These are phyloP conservation scores for Psophocarpus tetragonolobus DNA, from an alignment of 306 rosid genomes.

Conservation along the genomic window DNA sequence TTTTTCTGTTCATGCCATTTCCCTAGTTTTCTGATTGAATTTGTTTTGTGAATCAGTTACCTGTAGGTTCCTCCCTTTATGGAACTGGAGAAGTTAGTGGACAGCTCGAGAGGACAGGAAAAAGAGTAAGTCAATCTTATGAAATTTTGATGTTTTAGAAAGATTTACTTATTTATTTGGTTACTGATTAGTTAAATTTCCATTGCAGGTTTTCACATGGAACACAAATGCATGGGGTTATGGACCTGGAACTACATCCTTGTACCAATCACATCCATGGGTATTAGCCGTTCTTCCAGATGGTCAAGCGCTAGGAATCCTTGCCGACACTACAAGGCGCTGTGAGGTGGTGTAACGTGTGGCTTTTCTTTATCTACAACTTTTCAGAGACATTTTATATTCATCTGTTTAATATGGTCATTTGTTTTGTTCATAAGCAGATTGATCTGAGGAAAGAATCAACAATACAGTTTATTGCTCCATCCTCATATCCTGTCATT, in stretches of 20 bases:
- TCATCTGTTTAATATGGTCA: slow-evolving; percentile 25
- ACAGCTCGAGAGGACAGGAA: slow-evolving; percentile 86
- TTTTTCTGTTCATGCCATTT: neutral
- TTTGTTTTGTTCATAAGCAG: slow-evolving; percentile 50
- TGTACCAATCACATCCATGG: slow-evolving; percentile 99
- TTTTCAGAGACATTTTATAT: slow-evolving; percentile 13
- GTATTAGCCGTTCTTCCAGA: slow-evolving; percentile 86
- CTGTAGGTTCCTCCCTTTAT: slow-evolving; percentile 76
- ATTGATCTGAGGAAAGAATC: slow-evolving; percentile 86
- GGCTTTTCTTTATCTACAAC: slow-evolving; percentile 22
- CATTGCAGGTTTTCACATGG: slow-evolving; percentile 77
- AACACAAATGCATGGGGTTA: slow-evolving; percentile 84
- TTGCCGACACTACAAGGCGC: slow-evolving; percentile 86
- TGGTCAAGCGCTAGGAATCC: slow-evolving; percentile 86
- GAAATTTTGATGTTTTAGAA: neutral
- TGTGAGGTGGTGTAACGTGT: slow-evolving; percentile 75
- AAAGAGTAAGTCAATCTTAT: slow-evolving; percentile 56
- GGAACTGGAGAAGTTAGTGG: slow-evolving; percentile 97
- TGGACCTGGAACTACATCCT: slow-evolving; percentile 81
- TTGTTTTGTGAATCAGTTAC: slow-evolving; percentile 59
- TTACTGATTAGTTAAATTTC: slow-evolving; percentile 17
- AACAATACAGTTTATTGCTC: slow-evolving; percentile 57
- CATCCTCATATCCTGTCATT: slow-evolving; percentile 77
- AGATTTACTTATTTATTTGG: neutral
- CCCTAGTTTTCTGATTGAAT: slow-evolving; percentile 17